These are phyloP conservation scores for Solanum microdontum DNA, from an alignment of 257 asterid species.

Conservation along the genomic window DNA sequence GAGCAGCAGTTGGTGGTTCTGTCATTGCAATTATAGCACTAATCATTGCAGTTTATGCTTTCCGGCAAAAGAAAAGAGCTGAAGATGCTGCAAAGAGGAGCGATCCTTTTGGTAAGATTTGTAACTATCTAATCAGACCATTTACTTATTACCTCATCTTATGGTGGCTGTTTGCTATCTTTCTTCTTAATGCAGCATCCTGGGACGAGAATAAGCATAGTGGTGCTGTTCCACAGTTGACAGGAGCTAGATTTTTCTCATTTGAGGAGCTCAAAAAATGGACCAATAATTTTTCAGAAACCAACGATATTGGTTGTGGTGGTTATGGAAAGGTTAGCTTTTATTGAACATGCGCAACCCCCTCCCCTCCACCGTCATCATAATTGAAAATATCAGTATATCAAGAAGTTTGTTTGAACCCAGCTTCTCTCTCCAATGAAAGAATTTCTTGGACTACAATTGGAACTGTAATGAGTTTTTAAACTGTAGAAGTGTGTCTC, in stretches of 20 bases:
- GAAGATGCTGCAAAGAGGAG: conserved; percentile 49
- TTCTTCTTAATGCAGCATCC: conserved; percentile 40
- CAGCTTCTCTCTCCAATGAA: background rate
- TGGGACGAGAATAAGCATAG: conserved; percentile 57
- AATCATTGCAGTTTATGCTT: conserved; percentile 57
- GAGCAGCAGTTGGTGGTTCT: conserved; percentile 62
- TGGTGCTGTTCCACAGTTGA: conserved; percentile 73
- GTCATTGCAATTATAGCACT: conserved; percentile 40
- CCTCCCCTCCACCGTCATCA: background rate
- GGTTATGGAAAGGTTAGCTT: conserved; percentile 83
- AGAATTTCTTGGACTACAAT: background rate
- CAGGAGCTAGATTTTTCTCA: conserved; percentile 59
- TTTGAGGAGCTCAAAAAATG: conserved; percentile 66
- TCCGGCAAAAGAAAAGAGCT: conserved; percentile 65
- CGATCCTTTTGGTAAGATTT: conserved; percentile 68
- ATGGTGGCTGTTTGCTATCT: background rate
- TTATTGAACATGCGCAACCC: background rate
- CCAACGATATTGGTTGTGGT: conserved; percentile 59
- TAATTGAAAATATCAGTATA: background rate
- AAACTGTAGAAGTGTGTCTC: background rate
- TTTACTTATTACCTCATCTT: background rate
- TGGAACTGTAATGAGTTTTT: background rate
- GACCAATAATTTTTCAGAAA: conserved; percentile 64
- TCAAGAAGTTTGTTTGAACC: background rate
- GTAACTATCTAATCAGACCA: background rate